Percentiles rank a stretch among this genome's conserved stretches.
Conservation (phyloP, 169 alveolate genomes). For the Cryptosporidium ubiquitum region DNA sequence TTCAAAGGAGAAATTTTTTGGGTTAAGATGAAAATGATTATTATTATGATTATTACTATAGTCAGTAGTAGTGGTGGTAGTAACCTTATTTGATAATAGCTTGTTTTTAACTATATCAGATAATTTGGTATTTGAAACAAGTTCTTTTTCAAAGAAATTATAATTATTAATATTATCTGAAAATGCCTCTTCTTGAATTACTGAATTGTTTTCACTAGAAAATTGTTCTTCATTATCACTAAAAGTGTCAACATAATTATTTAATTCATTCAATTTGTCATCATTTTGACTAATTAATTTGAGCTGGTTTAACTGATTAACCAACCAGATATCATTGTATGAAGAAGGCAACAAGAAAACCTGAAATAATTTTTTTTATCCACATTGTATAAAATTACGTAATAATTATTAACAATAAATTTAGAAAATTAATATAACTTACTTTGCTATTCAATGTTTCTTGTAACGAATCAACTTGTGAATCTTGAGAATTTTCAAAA, state of each 20-base stretch:
- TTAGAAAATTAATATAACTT: background rate
- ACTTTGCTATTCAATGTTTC: constrained; percentile 45
- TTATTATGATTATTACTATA: background rate
- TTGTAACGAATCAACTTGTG: constrained; percentile 25
- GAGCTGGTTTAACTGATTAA: constrained; percentile 3
- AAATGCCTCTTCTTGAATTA: background rate
- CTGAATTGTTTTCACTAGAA: background rate
- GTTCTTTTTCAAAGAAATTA: background rate
- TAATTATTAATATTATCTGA: background rate
- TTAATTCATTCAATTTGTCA: background rate
- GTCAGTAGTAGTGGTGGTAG: background rate
- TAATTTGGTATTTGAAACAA: background rate
- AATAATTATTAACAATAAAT: no score
- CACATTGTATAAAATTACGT: background rate
- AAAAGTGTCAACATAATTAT: background rate
- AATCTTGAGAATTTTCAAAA: constrained; percentile 58
- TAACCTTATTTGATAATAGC: background rate
- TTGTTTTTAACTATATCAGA: constrained; percentile 42
- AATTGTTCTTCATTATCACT: background rate
- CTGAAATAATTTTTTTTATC: background rate
- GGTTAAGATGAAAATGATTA: no score
- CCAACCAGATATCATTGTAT: constrained; percentile 36
- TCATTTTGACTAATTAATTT: constrained; percentile 16
- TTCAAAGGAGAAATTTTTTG: background rate
- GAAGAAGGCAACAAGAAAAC: constrained; percentile 31